A percentile compares a stretch with the other conserved stretches of the same genome.
Conservation (phyloP, 2,329 filamentous ascomycete species). For the Mycosphaerelloides madeirae region DNA sequence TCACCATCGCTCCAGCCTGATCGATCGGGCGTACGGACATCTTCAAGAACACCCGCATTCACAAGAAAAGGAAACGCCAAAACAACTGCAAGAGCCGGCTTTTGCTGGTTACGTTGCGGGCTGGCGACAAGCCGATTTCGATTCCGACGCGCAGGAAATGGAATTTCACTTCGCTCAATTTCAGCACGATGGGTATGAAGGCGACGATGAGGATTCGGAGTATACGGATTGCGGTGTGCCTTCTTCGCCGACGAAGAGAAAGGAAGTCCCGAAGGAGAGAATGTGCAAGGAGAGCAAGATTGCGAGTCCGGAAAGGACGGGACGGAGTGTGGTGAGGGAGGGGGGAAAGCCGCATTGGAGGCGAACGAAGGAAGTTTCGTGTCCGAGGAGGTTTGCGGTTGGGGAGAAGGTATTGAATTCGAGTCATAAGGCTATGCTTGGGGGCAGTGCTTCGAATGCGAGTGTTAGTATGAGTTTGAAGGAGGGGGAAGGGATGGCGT, state of each 20-base stretch:
- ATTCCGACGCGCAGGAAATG: constrained; percentile 1
- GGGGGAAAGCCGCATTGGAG: not conserved
- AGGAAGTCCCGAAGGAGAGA: not conserved
- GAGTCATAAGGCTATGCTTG: not conserved
- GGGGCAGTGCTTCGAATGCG: not conserved
- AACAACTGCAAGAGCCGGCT: constrained; percentile 3
- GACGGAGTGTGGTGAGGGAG: not conserved
- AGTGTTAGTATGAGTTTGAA: no score
- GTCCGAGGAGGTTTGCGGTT: not conserved
- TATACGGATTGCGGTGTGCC: not conserved
- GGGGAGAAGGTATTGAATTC: not conserved
- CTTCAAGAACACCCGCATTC: not conserved
- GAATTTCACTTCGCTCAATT: constrained; percentile 6
- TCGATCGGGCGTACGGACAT: no score
- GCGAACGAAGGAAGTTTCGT: not conserved
- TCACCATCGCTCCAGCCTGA: no score
- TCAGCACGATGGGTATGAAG: constrained; percentile 2
- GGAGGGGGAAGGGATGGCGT: no score
- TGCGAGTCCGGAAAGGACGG: not conserved
- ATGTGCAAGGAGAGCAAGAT: constrained; percentile 3
- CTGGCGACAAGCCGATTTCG: constrained; percentile 5
- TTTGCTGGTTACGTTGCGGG: constrained; percentile 5
- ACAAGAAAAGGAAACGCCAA: not conserved
- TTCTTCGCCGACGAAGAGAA: not conserved
- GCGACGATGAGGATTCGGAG: constrained; percentile 4